Base-by-base conservation (phyloP, 805 yeast species). In the Candida awuae region DNA sequence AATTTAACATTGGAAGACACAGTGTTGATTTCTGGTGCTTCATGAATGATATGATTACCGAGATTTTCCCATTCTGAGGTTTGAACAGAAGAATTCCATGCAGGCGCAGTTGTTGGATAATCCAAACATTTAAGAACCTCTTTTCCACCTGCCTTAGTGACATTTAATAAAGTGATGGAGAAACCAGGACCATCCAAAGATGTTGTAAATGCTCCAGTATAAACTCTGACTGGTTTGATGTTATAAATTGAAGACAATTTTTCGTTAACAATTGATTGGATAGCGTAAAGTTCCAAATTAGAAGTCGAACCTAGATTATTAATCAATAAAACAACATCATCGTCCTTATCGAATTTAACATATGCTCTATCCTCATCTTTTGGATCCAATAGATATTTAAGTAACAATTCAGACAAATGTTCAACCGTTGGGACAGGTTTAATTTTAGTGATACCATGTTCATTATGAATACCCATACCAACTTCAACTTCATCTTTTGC, bases 401-500 rank as follows among this genome's bases (percentile, higher is more conserved):
- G 69, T 66, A 90, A 67, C 22, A 73, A 67, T 21, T 69, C 56
- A 33, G 77, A 66, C 23, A 90, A 62, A 0, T 71, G 72, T 14
- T 75, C 79, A 36, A 85, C 74, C 1, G 74, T 56, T 19, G 97
- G 96, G 49, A 88, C 75, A 14, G 83, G 81, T 21, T 67, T 62
- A 27, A 74, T 54, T 45, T 75, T 72, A 38, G 71, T 67, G 42
- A 78, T 78, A 45, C 97, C 97, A 1, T 95, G 92, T 58, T 88
- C 97, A 53, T 88, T 88, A 61, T 88, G 97, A 44, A 88, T 88
- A 32, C 97, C 97, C 78, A 88, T 80, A 20, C 97, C 97, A 42
- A 88, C 70, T 59, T 88, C 97, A 55, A 83, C 80, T 59, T 84
- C 85, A 42, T 77, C 66, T 4, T 60, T 69, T 20, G 62, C 70